Conservation (phyloP, 495 filamentous ascomycete genomes). For the Penicillium desertorum region DNA sequence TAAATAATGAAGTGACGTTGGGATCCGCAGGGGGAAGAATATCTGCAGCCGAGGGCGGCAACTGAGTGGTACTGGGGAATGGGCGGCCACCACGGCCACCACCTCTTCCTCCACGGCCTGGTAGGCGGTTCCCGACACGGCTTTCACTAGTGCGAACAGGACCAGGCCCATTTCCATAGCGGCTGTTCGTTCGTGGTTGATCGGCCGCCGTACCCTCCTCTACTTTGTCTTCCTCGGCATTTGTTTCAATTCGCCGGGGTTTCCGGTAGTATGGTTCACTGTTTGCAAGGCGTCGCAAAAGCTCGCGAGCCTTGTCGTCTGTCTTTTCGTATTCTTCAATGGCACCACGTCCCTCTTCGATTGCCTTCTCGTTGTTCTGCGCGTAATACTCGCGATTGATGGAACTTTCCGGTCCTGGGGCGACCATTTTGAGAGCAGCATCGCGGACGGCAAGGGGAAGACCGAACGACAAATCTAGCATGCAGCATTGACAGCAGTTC, state of each 20-base stretch:
- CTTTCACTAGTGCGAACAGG: slow-evolving; percentile 68
- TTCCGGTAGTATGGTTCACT: slow-evolving; percentile 95
- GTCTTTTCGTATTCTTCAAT: slow-evolving; percentile 93
- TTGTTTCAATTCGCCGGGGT: slow-evolving; percentile 64
- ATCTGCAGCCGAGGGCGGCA: slow-evolving; percentile 78
- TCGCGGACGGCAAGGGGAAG: slow-evolving; percentile 90
- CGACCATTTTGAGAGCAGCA: slow-evolving; percentile 96
- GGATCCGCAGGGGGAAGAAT: slow-evolving; percentile 78
- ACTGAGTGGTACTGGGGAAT: slow-evolving; percentile 68
- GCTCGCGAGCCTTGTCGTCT: slow-evolving; percentile 90
- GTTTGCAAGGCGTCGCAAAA: slow-evolving; percentile 78
- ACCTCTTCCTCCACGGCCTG: slow-evolving; percentile 43
- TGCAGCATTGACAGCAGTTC: slow-evolving; percentile 98
- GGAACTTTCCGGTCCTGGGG: slow-evolving; percentile 82
- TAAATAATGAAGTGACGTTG: slow-evolving; percentile 85
- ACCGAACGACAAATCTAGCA: slow-evolving; percentile 95
- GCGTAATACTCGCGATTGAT: slow-evolving; percentile 98
- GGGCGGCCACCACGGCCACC: slow-evolving; percentile 57
- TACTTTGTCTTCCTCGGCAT: slow-evolving; percentile 40
- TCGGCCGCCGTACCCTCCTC: slow-evolving; percentile 25
- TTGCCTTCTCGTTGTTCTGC: slow-evolving; percentile 91
- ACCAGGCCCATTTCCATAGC: slow-evolving; percentile 48
- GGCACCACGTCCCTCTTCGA: slow-evolving; percentile 82
- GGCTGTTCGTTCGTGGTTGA: slow-evolving; percentile 37
- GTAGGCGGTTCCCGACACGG: slow-evolving; percentile 36